Conservation (phyloP, 306 rosid species). For the Pueraria montana region DNA sequence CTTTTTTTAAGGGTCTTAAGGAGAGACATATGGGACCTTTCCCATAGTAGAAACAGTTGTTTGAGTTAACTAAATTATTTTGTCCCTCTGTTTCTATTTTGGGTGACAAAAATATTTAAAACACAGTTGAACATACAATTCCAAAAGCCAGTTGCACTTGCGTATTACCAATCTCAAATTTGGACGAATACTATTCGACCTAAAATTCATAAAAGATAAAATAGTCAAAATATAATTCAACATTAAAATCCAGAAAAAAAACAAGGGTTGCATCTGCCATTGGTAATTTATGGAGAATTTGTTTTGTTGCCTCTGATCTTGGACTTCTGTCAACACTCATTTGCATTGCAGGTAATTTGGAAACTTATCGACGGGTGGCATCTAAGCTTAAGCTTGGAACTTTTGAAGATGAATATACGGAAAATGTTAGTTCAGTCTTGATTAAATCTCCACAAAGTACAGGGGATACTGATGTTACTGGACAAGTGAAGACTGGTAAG, state of each 20-base stretch:
- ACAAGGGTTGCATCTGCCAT: slow-evolving; percentile 7
- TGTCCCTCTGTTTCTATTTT: slow-evolving; percentile 4
- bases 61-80: slow-evolving; percentile 24
- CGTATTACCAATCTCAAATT: slow-evolving; percentile 28
- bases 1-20: neutral
- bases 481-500: slow-evolving; percentile 78
- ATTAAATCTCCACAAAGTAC: slow-evolving; percentile 54
- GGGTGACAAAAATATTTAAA: neutral
- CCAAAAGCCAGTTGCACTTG: slow-evolving; percentile 35
- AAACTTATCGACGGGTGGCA: slow-evolving; percentile 73
- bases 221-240: slow-evolving; percentile 31
- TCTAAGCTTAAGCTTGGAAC: slow-evolving; percentile 89
- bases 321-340: slow-evolving; percentile 37
- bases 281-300: slow-evolving; percentile 27
- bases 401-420: slow-evolving; percentile 61
- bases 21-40: neutral
- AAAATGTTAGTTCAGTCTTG: slow-evolving; percentile 46
- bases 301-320: slow-evolving; percentile 45
- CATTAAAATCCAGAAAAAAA: neutral
- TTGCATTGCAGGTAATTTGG: slow-evolving; percentile 71
- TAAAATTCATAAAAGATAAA: slow-evolving; percentile 15
- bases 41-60: slow-evolving; percentile 5
- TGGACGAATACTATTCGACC: slow-evolving; percentile 20
- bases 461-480: slow-evolving; percentile 67
- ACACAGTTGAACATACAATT: slow-evolving; percentile 16